Evolutionary conservation across 2,329 filamentous ascomycete genomes (phyloP).

Genomic region (Penicillium sp.): DNA sequence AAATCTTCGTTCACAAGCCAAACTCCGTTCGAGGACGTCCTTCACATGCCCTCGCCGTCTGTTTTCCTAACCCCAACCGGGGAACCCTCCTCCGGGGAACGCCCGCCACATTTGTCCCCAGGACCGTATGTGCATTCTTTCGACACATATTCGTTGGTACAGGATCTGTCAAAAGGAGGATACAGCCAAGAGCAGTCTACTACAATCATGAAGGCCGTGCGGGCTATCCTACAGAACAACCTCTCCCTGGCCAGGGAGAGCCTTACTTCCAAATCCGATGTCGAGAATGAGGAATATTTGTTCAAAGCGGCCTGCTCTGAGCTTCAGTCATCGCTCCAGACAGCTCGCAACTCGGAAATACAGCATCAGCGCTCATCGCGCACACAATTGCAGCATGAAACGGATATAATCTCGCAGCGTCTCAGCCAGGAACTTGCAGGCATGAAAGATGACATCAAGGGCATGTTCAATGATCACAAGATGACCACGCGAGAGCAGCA

Average conservation of each 20-base stretch:
- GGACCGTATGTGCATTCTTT: constrained; percentile 92
- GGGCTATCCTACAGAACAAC: constrained; percentile 72
- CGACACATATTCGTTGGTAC: constrained; percentile 87
- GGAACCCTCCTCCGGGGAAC: constrained; percentile 34
- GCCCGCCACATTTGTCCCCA: constrained; percentile 63
- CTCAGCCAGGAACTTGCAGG: constrained; percentile 78
- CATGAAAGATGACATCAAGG: constrained; percentile 87
- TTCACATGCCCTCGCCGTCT: constrained; percentile 43
- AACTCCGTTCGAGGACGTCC: constrained; percentile 39
- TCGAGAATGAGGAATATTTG: constrained; percentile 92
- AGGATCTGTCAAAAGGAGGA: constrained; percentile 68
- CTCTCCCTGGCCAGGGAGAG: constrained; percentile 75
- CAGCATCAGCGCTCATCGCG: constrained; percentile 81
- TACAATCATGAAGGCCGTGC: constrained; percentile 88
- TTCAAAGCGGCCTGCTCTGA: constrained; percentile 94
- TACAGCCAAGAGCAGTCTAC: constrained; percentile 74
- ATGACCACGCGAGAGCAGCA: constrained; percentile 90
- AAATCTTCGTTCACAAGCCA: constrained; percentile 15
- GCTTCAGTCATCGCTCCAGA: constrained; percentile 79
- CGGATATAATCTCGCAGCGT: constrained; percentile 85
- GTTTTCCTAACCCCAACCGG: constrained; percentile 33
- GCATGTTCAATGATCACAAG: constrained; percentile 93
- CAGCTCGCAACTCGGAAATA: constrained; percentile 70
- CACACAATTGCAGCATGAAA: constrained; percentile 84
- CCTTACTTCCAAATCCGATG: constrained; percentile 83